Evolutionary conservation across 148 eudicot species (phyloP), one percentile per base, ranked within the genome.

Genomic region (Arbutus unedo): DNA sequence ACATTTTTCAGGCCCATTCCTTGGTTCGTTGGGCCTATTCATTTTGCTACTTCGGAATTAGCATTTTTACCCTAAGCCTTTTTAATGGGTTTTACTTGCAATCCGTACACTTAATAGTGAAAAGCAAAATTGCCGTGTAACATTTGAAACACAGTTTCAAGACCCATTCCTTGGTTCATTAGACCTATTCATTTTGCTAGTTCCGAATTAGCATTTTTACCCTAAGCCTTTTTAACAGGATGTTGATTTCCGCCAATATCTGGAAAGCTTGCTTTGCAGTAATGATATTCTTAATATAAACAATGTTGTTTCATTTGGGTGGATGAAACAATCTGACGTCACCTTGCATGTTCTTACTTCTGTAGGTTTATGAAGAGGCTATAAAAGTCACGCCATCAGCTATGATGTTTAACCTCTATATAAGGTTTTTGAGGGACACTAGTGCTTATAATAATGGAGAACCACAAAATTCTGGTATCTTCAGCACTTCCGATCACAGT

Each of bases 301-400:
- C 38, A 31, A n/a, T n/a, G n/a, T 31, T 73, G 10, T 78, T n/a
- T 31, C 51, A 43, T 21, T 68, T 1, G 38, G 49, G n/a, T 53
- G 31, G 49, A 8, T 84, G 3, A 43, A 31, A 41, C 68, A 59
- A 8, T 79, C 21, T 80, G 51, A 45, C 49, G 73, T 82, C 73
- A 77, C 44, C n/a, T 54, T 77, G 47, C 45, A 75, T 75, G 79
- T 76, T 81, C 55, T 87, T 13, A 9, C 71, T 50, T 43, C 70
- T 84, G 47, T 83, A 95, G 98, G 91, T 95, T 57, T 95, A 91
- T 89, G 96, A 93, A 77, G 93, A 91, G 83, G 98, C 93, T 82
- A 72, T 91, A 74, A 73, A 85, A 43, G 54, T 71, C 68, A 6
- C 84, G 79, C 93, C 98, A 83, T 87, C 93, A 70, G 85, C 82